Conservation (phyloP, 208 protist species). For the Trypanosoma boissoni region DNA sequence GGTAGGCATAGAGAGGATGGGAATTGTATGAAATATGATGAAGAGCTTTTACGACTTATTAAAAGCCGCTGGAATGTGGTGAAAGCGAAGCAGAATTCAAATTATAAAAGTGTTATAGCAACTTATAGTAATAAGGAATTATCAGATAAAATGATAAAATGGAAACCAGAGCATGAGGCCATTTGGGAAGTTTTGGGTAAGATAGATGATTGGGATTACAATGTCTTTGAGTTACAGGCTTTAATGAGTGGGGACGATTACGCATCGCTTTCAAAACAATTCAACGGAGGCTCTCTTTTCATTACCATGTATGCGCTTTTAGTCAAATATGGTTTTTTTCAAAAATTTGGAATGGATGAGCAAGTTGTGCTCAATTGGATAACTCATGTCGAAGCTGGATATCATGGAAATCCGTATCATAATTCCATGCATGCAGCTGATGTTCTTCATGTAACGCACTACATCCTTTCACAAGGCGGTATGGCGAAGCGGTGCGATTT, state of each 20-base stretch:
- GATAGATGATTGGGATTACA: constrained; percentile 86
- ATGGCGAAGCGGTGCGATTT: constrained; percentile 69
- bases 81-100: constrained; percentile 38
- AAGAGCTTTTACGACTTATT: constrained; percentile 73
- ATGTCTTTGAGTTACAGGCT: constrained; percentile 79
- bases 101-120: constrained; percentile 61
- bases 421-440: constrained; percentile 94
- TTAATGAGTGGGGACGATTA: constrained; percentile 79
- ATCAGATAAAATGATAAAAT: constrained; percentile 24
- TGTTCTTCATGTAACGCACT: constrained; percentile 88
- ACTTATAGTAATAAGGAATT: constrained; percentile 62
- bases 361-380: constrained; percentile 88
- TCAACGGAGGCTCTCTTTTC: constrained; percentile 77
- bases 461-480: constrained; percentile 74
- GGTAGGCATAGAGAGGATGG: constrained; percentile 54
- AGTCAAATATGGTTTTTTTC: constrained; percentile 75
- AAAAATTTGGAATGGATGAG: constrained; percentile 92
- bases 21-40: constrained; percentile 78
- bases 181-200: constrained; percentile 68
- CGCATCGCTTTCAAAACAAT: constrained; percentile 50
- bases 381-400: constrained; percentile 85
- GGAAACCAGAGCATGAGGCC: constrained; percentile 32
- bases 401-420: constrained; percentile 91
- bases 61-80: constrained; percentile 74
- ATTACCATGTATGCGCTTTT: constrained; percentile 87